phyloP scores from a whole-genome alignment of 768 basidiomycete species.

The Russula earlei region DNA sequence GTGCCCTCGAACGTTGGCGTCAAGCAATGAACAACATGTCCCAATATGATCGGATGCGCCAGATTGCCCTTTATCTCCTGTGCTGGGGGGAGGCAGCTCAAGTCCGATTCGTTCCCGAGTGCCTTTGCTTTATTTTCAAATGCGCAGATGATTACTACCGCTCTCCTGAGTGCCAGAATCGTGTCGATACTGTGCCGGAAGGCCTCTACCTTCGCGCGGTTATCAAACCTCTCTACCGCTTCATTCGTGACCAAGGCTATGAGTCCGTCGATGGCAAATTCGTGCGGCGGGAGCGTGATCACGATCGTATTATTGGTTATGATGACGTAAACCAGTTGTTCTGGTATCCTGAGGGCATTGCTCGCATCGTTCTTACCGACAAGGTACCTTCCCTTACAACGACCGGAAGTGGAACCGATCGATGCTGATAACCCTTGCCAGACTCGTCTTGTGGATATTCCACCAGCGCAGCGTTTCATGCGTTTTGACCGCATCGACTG shows the following conservation, averaged over 20 bases:
- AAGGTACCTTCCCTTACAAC: conserved; percentile 43
- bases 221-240: conserved; percentile 89
- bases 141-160: conserved; percentile 99
- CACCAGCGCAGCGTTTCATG: conserved; percentile 91
- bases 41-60: conserved; percentile 92
- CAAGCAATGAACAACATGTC: conserved; percentile 99
- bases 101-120: conserved; percentile 93
- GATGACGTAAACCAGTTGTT: conserved; percentile 99
- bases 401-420: background rate
- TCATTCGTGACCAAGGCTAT: conserved; percentile 96
- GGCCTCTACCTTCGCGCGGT: conserved; percentile 90
- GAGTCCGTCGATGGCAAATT: conserved; percentile 95
- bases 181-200: conserved; percentile 86
- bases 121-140: conserved; percentile 99
- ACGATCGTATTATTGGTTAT: conserved; percentile 92
- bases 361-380: conserved; percentile 79
- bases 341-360: conserved; percentile 99
- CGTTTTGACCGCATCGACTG: conserved; percentile 95
- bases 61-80: conserved; percentile 90
- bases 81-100: conserved; percentile 99
- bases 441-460: conserved; percentile 85
- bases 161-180: conserved; percentile 92
- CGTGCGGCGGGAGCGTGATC: conserved; percentile 86
- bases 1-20: conserved; percentile 87
- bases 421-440: conserved; percentile 25